A percentile compares a stretch with the other conserved stretches of the same genome.
Evolutionary conservation across 2,329 filamentous ascomycete species (phyloP).

Genomic region (Tolypocladium endophyticum): DNA sequence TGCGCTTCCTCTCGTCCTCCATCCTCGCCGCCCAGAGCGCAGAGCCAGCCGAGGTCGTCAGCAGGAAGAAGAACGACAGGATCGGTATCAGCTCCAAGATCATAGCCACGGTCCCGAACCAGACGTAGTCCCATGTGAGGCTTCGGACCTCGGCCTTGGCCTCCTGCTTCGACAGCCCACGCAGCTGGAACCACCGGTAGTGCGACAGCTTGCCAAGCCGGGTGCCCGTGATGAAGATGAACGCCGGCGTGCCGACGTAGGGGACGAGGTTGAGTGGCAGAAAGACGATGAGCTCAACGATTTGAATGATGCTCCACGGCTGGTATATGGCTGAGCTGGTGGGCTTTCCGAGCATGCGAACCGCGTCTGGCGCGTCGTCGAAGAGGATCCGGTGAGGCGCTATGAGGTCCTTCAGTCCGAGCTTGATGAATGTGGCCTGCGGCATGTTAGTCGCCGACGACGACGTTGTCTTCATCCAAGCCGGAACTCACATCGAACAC

Average conservation of each 20-base stretch:
- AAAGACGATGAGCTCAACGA: constrained; percentile 69
- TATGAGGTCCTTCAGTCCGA: constrained; percentile 60
- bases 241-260: constrained; percentile 70
- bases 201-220: constrained; percentile 81
- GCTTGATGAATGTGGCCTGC: constrained; percentile 62
- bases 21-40: constrained; percentile 78
- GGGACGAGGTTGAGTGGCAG: constrained; percentile 83
- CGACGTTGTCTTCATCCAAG: not conserved
- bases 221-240: constrained; percentile 79
- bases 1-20: constrained; percentile 43
- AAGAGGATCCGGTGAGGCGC: constrained; percentile 54
- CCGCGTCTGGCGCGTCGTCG: constrained; percentile 57
- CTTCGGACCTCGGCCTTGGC: constrained; percentile 57
- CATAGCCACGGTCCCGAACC: constrained; percentile 84
- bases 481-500: constrained; percentile 62
- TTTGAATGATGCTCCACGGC: constrained; percentile 86
- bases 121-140: constrained; percentile 74
- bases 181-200: constrained; percentile 79
- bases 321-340: constrained; percentile 68
- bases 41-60: constrained; percentile 77
- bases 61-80: constrained; percentile 85
- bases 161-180: constrained; percentile 63
- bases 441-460: not conserved
- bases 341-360: constrained; percentile 75
- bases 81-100: constrained; percentile 79